Base-by-base conservation (phyloP, 495 filamentous ascomycete genomes). In the Bathelium albidoporum region DNA sequence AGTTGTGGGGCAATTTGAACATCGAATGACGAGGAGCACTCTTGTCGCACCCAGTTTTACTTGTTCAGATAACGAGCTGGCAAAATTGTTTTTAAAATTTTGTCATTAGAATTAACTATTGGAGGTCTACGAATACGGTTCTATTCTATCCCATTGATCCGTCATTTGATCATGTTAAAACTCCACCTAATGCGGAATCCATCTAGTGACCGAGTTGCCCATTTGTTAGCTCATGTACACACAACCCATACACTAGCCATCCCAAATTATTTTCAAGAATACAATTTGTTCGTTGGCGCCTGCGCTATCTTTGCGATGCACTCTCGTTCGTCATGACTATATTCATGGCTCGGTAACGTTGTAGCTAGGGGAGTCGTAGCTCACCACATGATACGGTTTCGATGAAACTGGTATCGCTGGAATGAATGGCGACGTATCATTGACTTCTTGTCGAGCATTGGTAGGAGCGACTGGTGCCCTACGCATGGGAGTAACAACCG, bases 261-360 rank as follows among this genome's bases (percentile, higher is more conserved):
- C 49, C 49, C 44, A 55, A 55, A 55, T 28, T 55, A 55, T 55
- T 11, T 55, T 55, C 49, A 55, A 28, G 49, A 55, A 55, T 55
- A 24, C 49, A 55, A 55, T 55, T 55, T 55, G n/a, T 29, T 26
- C 20, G 20, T 55, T 9, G 24, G 2, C 49, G 49, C 4, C 49
- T 29, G 49, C 49, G 49, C 49, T 55, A 29, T 29, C 5, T 29
- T 9, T 9, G 26, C 20, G 49, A 3, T 55, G 12, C 24, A 20
- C 29, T 29, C 20, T 29, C 49, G 20, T 55, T 55, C 20, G 29
- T 55, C 49, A 55, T 55, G 49, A 55, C 1, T 20, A n/a, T n/a
- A n/a, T 55, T 24, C 49, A 55, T 55, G 49, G 22, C 16, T 55
- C 29, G 24, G 49, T 26, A 55, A 55, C 49, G 24, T 55, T 29